A percentile compares a stretch with the other conserved stretches of the same genome.
Evolutionary conservation across 1,139 yeast species (phyloP).

Genomic region (Zygosaccharomyces sapae): DNA sequence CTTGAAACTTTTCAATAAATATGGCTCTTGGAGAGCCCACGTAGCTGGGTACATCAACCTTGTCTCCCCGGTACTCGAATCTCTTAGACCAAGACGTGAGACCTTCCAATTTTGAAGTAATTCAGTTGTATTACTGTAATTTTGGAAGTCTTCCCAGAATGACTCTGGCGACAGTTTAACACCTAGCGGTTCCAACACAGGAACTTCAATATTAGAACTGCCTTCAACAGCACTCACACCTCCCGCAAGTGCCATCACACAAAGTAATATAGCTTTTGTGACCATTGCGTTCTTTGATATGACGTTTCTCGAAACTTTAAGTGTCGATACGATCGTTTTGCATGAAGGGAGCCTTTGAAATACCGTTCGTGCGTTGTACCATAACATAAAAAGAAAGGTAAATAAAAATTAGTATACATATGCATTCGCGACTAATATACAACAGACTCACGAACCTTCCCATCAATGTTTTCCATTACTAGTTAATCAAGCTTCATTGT

Average conservation of each 20-base stretch:
- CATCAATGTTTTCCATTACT: neutral
- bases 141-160: slow-evolving; percentile 24
- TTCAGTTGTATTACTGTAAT: slow-evolving; percentile 13
- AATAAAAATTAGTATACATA: no score
- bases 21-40: slow-evolving; percentile 21
- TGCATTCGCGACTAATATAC: neutral
- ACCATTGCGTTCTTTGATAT: neutral
- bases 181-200: slow-evolving; percentile 2
- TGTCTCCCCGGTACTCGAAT: slow-evolving; percentile 8
- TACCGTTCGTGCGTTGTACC: no score
- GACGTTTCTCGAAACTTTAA: no score
- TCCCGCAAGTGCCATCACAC: neutral
- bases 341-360: no score
- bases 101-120: slow-evolving; percentile 18
- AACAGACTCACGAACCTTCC: neutral
- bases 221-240: slow-evolving; percentile 6
- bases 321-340: no score
- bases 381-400: no score
- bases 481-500: neutral
- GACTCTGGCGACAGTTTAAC: slow-evolving; percentile 9
- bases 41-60: slow-evolving; percentile 15
- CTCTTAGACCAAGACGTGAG: slow-evolving; percentile 11
- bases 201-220: slow-evolving; percentile 8
- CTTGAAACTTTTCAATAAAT: slow-evolving; percentile 14
- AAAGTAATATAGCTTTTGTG: neutral